Conservation (phyloP, 805 yeast genomes). For the Martiniozyma abietophila region DNA sequence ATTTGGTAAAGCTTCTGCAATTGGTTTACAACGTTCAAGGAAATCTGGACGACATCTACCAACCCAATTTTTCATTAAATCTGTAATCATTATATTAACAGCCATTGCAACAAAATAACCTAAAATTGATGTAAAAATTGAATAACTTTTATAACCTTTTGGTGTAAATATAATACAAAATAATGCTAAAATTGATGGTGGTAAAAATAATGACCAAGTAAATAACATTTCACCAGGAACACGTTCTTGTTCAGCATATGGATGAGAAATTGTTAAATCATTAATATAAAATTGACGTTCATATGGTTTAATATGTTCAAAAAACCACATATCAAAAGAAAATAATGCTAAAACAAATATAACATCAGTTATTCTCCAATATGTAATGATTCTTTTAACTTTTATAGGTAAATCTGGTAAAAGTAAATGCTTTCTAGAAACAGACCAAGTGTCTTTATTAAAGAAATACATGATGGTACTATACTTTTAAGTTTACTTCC, state of each 20-base stretch:
- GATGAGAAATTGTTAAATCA: slow-evolving; percentile 74
- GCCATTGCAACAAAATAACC: slow-evolving; percentile 58
- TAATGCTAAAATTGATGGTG: slow-evolving; percentile 27
- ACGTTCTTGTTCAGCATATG: slow-evolving; percentile 65
- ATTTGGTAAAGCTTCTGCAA: slow-evolving; percentile 44
- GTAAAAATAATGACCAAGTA: slow-evolving; percentile 43
- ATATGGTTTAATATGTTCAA: slow-evolving; percentile 44
- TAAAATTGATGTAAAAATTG: slow-evolving; percentile 53
- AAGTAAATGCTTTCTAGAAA: too few species aligned
- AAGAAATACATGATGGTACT: too few species aligned
- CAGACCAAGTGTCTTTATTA: slow-evolving; percentile 22
- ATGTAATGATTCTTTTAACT: too few species aligned
- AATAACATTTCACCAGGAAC: slow-evolving; percentile 52
- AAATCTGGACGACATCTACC: slow-evolving; percentile 94
- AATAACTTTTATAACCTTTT: slow-evolving; percentile 45
- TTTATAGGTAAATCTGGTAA: too few species aligned
- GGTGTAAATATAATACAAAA: slow-evolving; percentile 28
- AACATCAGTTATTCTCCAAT: slow-evolving; percentile 23
- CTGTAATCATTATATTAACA: slow-evolving; percentile 56
- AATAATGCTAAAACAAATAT: slow-evolving; percentile 15
- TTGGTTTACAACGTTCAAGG: slow-evolving; percentile 74
- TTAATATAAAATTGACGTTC: slow-evolving; percentile 69
- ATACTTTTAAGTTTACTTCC: too few species aligned
- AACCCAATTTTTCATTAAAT: slow-evolving; percentile 69
- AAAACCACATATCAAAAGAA: slow-evolving; percentile 17